A percentile compares a stretch with the other conserved stretches of the same genome.
phyloP scores from a whole-genome alignment of 352 stramenopile genomes.

The Nothophytophthora sp. region DNA sequence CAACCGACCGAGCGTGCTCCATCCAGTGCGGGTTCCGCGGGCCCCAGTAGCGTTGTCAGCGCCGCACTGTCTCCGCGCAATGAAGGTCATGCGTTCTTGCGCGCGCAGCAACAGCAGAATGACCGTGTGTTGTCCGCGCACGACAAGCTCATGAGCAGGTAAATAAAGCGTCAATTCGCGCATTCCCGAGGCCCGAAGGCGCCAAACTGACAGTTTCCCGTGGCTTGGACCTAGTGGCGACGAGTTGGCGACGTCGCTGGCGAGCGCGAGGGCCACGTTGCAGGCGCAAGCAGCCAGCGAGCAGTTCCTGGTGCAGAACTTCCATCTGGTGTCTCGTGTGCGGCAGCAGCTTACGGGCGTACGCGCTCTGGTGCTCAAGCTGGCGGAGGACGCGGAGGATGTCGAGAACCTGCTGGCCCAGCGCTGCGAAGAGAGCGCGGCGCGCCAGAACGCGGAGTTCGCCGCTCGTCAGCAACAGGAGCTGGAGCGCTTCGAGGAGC shows the following conservation, averaged over 20 bases:
- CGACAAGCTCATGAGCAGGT: slow-evolving; percentile 51
- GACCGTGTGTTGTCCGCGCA: slow-evolving; percentile 37
- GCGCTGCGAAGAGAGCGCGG: slow-evolving; percentile 73
- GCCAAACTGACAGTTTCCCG: slow-evolving; percentile 12
- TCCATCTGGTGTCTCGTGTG: slow-evolving; percentile 55
- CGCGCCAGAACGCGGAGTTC: slow-evolving; percentile 73
- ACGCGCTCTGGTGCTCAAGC: slow-evolving; percentile 46
- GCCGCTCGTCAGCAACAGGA: slow-evolving; percentile 68
- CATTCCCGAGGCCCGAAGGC: slow-evolving; percentile 2
- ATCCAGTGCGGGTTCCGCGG: slow-evolving; percentile 3
- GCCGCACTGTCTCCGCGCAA: slow-evolving; percentile 8
- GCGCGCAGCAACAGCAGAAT: slow-evolving; percentile 33
- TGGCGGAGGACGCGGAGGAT: slow-evolving; percentile 62
- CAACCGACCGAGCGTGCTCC: slow-evolving; percentile 10
- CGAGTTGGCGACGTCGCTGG: slow-evolving; percentile 42
- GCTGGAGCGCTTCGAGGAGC: slow-evolving; percentile 68
- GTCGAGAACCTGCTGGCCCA: slow-evolving; percentile 73
- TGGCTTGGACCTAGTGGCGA: slow-evolving; percentile 42
- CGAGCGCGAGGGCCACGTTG: slow-evolving; percentile 40
- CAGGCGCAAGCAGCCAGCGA: slow-evolving; percentile 68
- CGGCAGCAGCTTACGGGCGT: slow-evolving; percentile 55
- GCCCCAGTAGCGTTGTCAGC: slow-evolving; percentile 1
- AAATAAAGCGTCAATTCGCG: neutral
- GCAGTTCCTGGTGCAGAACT: slow-evolving; percentile 66
- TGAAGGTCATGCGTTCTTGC: slow-evolving; percentile 50